Conservation (phyloP, 1,284 basidiomycete genomes). For the Sutorius eximius region DNA sequence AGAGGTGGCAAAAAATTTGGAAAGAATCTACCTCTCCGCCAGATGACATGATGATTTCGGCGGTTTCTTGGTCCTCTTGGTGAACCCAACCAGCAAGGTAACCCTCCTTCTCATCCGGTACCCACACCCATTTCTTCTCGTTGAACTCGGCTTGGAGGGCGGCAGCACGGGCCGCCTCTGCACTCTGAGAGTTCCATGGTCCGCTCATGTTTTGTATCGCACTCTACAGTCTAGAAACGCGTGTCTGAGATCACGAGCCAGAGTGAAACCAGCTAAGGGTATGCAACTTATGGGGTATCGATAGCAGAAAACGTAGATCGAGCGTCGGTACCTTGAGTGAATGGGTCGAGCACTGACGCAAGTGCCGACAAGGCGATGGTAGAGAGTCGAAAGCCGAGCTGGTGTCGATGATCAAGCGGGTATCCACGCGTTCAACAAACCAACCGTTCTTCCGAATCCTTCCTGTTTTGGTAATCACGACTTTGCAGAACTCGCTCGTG, state of each 20-base stretch:
- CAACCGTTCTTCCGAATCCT: slow-evolving; percentile 2
- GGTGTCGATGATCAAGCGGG: not conserved
- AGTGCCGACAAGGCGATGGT: not conserved
- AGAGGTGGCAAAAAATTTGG: not conserved
- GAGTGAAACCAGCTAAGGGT: slow-evolving; percentile 1
- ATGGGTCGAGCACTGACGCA: not conserved
- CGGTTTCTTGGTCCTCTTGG: slow-evolving; percentile 77
- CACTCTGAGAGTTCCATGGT: slow-evolving; percentile 56
- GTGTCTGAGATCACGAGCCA: slow-evolving; percentile 7
- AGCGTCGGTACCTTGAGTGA: slow-evolving; percentile 3
- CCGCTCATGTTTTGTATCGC: slow-evolving; percentile 44
- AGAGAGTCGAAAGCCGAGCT: not conserved
- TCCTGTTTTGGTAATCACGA: slow-evolving; percentile 12
- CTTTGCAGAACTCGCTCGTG: not conserved
- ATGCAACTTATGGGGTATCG: slow-evolving; percentile 13
- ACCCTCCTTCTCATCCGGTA: slow-evolving; percentile 85
- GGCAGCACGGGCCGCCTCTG: slow-evolving; percentile 75
- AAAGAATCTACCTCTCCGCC: slow-evolving; percentile 66
- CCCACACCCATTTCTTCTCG: slow-evolving; percentile 98
- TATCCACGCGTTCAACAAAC: slow-evolving; percentile 2
- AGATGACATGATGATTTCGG: slow-evolving; percentile 76
- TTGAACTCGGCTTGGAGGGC: slow-evolving; percentile 93
- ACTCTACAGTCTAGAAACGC: slow-evolving; percentile 13
- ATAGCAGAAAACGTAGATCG: not conserved
- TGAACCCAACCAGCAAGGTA: slow-evolving; percentile 91